A percentile compares a stretch with the other conserved stretches of the same genome.
These are phyloP conservation scores for Setomelanomma holmii DNA, from an alignment of 2,329 filamentous ascomycete species.

Conservation along the genomic window DNA sequence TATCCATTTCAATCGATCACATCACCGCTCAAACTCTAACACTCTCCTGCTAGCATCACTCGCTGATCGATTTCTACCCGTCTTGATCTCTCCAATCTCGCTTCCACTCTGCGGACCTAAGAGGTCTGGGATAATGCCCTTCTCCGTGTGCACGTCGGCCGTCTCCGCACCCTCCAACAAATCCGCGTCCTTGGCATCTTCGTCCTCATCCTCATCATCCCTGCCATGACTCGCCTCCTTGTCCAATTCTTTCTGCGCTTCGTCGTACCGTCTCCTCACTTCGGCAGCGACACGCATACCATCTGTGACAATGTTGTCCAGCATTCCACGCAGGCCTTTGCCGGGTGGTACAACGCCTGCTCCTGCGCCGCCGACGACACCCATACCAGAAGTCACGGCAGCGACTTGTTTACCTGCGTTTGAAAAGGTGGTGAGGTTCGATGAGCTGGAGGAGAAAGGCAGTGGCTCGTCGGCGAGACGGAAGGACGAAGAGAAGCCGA, in stretches of 20 bases:
- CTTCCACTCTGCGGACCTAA: conserved; percentile 25
- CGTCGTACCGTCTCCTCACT: conserved; percentile 90
- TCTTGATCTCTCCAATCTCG: conserved; percentile 28
- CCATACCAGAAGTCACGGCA: conserved; percentile 46
- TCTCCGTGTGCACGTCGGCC: conserved; percentile 48
- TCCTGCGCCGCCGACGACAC: conserved; percentile 53
- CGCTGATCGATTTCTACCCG: conserved; percentile 36
- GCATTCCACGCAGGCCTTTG: conserved; percentile 85
- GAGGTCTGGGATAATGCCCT: conserved; percentile 26
- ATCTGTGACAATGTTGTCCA: conserved; percentile 97
- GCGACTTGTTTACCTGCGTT: conserved; percentile 63
- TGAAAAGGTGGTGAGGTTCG: conserved; percentile 85
- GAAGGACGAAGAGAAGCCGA: conserved; percentile 92
- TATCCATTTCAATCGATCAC: not conserved
- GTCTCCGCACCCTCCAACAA: conserved; percentile 60
- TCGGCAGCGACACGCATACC: conserved; percentile 96
- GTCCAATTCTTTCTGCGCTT: conserved; percentile 90
- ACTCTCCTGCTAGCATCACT: conserved; percentile 47
- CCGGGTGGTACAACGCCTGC: conserved; percentile 66
- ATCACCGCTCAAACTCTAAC: conserved; percentile 48
- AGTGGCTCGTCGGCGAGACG: conserved; percentile 74
- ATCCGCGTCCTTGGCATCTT: conserved; percentile 56
- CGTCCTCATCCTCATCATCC: conserved; percentile 69
- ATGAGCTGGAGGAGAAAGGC: conserved; percentile 61
- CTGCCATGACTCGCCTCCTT: conserved; percentile 69